Evolutionary conservation across 164 flowering plant genomes (phyloP).

Genomic region (Umbellularia californica): DNA sequence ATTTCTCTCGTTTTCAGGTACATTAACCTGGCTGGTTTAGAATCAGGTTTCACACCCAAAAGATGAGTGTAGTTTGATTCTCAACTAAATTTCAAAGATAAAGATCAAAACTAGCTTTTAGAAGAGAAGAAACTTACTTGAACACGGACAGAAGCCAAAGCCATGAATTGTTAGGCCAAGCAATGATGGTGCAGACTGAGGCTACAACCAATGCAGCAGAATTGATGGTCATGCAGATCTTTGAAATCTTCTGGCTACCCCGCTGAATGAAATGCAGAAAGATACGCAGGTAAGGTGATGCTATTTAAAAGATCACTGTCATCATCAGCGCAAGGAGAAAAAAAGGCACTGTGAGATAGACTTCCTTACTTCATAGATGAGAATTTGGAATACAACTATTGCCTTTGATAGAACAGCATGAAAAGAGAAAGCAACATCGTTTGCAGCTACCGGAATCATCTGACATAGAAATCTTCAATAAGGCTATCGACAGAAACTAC

Average conservation of each 20-base stretch:
- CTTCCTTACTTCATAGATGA: conserved; percentile 64
- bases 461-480: conserved; percentile 23
- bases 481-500: neutral
- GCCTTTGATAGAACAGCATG: conserved; percentile 81
- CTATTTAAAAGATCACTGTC: neutral
- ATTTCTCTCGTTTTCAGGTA: too few relatives aligned
- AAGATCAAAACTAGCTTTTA: neutral
- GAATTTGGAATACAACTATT: conserved; percentile 60
- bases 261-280: conserved; percentile 41
- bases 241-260: conserved; percentile 76
- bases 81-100: neutral
- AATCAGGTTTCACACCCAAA: neutral
- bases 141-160: conserved; percentile 79
- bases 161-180: conserved; percentile 72
- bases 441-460: conserved; percentile 96
- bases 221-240: conserved; percentile 37
- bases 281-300: neutral
- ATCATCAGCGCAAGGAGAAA: neutral
- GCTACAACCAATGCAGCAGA: conserved; percentile 51
- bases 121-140: conserved; percentile 51
- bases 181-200: conserved; percentile 59
- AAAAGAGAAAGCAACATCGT: conserved; percentile 85
- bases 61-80: neutral
- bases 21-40: neutral
- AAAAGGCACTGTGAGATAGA: neutral